These are phyloP conservation scores for Carex littledalei DNA, from an alignment of 176 grass and related monocot genomes.

Conservation along the genomic window DNA sequence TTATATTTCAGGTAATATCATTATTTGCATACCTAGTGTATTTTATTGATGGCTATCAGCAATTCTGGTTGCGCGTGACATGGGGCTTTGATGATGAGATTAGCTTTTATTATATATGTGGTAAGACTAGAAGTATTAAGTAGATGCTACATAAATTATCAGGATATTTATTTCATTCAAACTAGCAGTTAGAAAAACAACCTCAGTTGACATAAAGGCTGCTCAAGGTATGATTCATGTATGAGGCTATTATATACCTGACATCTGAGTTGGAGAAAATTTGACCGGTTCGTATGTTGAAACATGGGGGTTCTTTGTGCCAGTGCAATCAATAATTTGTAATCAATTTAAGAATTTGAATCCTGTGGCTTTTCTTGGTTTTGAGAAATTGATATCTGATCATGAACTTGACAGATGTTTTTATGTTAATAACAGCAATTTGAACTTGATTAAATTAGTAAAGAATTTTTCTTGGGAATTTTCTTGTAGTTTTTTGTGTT, in stretches of 20 bases:
- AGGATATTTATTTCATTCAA: neutral
- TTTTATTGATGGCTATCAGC: constrained; percentile 82
- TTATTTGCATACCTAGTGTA: constrained; percentile 80
- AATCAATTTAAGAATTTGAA: neutral
- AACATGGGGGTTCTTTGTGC: neutral
- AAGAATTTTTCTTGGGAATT: neutral
- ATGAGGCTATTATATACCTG: neutral
- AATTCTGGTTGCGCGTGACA: constrained; percentile 77
- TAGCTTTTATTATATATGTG: constrained; percentile 99
- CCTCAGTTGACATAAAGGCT: neutral
- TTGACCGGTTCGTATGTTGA: neutral
- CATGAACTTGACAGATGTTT: neutral
- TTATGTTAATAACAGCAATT: neutral
- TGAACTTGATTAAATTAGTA: neutral
- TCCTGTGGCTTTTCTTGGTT: neutral
- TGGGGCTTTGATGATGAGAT: constrained; percentile 94
- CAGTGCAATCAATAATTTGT: neutral
- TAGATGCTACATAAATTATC: neutral
- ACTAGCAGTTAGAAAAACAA: neutral
- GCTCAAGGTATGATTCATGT: neutral
- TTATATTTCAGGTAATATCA: constrained; percentile 69
- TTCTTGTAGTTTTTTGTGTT: neutral
- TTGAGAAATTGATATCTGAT: neutral
- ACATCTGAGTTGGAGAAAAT: neutral
- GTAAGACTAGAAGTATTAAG: constrained; percentile 50